phyloP scores from a whole-genome alignment of 352 stramenopile species.

The Blastocystis sp. region DNA sequence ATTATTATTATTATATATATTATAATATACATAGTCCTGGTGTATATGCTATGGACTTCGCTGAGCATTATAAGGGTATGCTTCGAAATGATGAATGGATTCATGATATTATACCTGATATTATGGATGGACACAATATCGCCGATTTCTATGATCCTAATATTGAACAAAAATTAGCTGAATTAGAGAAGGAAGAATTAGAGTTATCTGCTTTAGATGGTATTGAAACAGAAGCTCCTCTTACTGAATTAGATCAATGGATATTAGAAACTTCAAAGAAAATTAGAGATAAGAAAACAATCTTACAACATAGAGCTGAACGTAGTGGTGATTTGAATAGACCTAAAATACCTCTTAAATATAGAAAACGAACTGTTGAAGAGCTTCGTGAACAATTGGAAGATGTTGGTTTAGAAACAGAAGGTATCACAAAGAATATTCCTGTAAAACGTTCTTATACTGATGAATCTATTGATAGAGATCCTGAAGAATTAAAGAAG shows the following conservation, averaged over 20 bases:
- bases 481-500: no score
- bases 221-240: conserved; percentile 62
- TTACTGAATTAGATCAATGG: conserved; percentile 75
- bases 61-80: conserved; percentile 77
- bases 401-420: no score
- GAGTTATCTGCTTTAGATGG: conserved; percentile 54
- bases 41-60: conserved; percentile 86
- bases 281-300: conserved; percentile 73
- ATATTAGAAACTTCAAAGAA: conserved; percentile 62
- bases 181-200: conserved; percentile 85
- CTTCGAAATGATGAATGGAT: conserved; percentile 82
- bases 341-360: not conserved
- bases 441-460: no score
- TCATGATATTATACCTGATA: conserved; percentile 87
- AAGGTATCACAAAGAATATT: no score
- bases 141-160: conserved; percentile 92
- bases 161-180: conserved; percentile 78
- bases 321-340: conserved; percentile 25
- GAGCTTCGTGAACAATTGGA: conserved; percentile 9
- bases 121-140: conserved; percentile 99
- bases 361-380: not conserved
- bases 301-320: conserved; percentile 42
- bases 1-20: no score
- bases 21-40: no score
- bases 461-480: no score